These are phyloP conservation scores for Xerocomus minutiporus DNA, from an alignment of 1,284 basidiomycete species.

Conservation along the genomic window DNA sequence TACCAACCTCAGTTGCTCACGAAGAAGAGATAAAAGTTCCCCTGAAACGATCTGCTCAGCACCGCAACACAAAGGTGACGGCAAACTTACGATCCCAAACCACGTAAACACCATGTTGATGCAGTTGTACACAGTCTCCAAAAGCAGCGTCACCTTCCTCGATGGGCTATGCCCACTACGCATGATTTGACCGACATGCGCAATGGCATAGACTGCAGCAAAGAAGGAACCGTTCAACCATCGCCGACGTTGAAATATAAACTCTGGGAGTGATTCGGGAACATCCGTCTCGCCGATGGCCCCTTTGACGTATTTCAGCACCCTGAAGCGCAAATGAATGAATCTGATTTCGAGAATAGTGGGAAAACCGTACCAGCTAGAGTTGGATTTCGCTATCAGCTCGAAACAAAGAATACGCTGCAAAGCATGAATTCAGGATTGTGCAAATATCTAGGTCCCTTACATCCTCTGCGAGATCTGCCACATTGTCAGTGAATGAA, in stretches of 20 bases:
- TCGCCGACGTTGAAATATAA: slow-evolving; percentile 88
- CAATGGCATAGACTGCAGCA: slow-evolving; percentile 81
- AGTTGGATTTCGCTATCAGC: slow-evolving; percentile 87
- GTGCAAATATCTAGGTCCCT: slow-evolving; percentile 22
- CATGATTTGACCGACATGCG: slow-evolving; percentile 81
- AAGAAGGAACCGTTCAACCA: slow-evolving; percentile 97
- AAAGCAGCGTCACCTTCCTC: slow-evolving; percentile 71
- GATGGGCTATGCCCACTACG: slow-evolving; percentile 78
- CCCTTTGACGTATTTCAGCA: slow-evolving; percentile 93
- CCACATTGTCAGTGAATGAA: slow-evolving; percentile 8
- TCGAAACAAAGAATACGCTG: slow-evolving; percentile 94
- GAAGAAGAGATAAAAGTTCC: slow-evolving; percentile 96
- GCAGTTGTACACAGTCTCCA: slow-evolving; percentile 85
- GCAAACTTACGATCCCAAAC: slow-evolving; percentile 76
- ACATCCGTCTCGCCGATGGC: slow-evolving; percentile 97
- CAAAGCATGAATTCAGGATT: slow-evolving; percentile 9
- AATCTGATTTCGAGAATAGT: not conserved
- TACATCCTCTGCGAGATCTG: slow-evolving; percentile 84
- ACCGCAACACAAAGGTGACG: not conserved
- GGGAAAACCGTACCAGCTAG: slow-evolving; percentile 58
- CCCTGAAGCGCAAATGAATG: slow-evolving; percentile 43
- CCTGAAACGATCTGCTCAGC: slow-evolving; percentile 40
- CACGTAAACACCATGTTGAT: slow-evolving; percentile 89
- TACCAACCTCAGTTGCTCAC: slow-evolving; percentile 47
- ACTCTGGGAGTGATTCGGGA: slow-evolving; percentile 90